Evolutionary conservation across 805 yeast genomes (phyloP), one percentile per base, ranked within the genome.

Genomic region (Danielia reshetovae): DNA sequence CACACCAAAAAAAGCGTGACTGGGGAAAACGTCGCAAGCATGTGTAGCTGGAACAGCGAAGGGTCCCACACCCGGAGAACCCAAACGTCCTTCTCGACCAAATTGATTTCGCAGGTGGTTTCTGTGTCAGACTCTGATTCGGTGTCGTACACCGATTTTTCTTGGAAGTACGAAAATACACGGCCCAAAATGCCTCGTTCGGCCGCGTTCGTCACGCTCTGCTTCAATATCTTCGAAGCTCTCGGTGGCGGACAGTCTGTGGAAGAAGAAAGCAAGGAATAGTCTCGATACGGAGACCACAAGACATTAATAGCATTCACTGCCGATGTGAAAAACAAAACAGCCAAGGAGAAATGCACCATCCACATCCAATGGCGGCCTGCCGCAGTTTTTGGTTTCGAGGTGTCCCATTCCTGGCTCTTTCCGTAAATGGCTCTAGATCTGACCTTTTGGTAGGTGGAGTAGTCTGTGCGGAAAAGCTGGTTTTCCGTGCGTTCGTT

Each of bases 31-130:
- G 74, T 55, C 2, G 75, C 62, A 18, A 74, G 66, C 2, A 82
- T 45, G 30, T 64, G 58, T 5, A 81, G 60, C 21, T 68, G 68
- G 51, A 81, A 79, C 42, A 65, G 65, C 0, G 81, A 70, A 0
- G 90, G 90, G 27, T 67, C 64, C 94, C 94, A 84, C 32, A 81
- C 72, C 13, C 59, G 60, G 27, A 84, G 53, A 38, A 75, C 72
- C 76, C 82, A 81, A 22, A 70, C 68, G 14, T 60, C 60, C 18
- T 62, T 60, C 19, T 62, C 49, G 8, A 42, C 34, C 18, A 32
- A 30, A 16, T 41, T 34, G 10, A 41, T 42, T 5, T 55, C 57
- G 32, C 42, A 43, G 14, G 51, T 43, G 15, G 49, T 50, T 18
- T 56, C 54, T 11, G 46, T 53, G 12, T 54, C 49, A 18, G 46